Conservation (phyloP, 352 stramenopile species). For the Phytophthora pistaciae region DNA sequence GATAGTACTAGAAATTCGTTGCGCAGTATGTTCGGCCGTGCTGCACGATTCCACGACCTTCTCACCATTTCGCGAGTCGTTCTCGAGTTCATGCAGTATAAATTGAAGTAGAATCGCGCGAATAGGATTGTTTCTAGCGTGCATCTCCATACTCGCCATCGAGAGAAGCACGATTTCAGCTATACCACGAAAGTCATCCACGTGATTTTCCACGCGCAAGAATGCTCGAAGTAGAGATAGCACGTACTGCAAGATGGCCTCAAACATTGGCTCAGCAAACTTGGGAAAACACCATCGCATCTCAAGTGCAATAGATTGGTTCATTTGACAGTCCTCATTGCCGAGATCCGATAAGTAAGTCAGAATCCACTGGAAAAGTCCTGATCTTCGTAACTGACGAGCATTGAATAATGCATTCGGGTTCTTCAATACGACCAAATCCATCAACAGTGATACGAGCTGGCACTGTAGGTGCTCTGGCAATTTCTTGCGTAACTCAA, state of each 20-base stretch:
- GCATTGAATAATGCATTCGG: constrained; percentile 85
- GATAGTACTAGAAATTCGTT: constrained; percentile 44
- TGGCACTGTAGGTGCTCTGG: constrained; percentile 57
- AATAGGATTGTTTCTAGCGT: constrained; percentile 36
- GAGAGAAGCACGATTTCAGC: constrained; percentile 63
- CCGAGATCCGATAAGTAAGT: constrained; percentile 65
- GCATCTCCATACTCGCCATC: constrained; percentile 43
- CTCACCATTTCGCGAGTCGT: constrained; percentile 27
- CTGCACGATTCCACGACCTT: neutral
- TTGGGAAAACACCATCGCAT: constrained; percentile 64
- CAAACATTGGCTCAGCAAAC: constrained; percentile 46
- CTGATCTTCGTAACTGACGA: constrained; percentile 64
- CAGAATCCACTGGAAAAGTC: constrained; percentile 67
- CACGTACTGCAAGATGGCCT: constrained; percentile 59
- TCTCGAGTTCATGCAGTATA: constrained; percentile 63
- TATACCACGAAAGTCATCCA: constrained; percentile 57
- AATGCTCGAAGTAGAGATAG: constrained; percentile 54
- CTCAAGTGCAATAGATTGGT: constrained; percentile 37
- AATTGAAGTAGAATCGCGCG: constrained; percentile 62
- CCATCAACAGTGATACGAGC: constrained; percentile 55
- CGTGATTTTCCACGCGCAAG: constrained; percentile 66
- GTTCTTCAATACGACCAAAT: constrained; percentile 58
- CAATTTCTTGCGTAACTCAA: constrained; percentile 51
- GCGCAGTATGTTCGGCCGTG: neutral
- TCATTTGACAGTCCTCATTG: constrained; percentile 46